These are phyloP conservation scores for Pestalotiopsis sp. DNA, from an alignment of 2,329 filamentous ascomycete species.

Conservation along the genomic window DNA sequence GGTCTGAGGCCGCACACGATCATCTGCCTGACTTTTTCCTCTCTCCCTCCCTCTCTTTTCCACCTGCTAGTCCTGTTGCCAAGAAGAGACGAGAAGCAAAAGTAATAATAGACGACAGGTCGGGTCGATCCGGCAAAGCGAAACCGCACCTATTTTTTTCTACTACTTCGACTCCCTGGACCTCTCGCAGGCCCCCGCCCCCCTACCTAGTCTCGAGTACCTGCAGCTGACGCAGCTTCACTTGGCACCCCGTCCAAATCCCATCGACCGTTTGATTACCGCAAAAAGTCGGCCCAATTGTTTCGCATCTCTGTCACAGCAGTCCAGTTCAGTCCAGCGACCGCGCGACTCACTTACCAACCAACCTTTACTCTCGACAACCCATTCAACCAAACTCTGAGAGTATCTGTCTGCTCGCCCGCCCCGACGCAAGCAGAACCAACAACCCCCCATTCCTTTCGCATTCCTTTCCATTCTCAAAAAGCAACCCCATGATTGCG, in stretches of 20 bases:
- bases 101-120: not conserved
- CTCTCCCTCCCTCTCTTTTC: not conserved
- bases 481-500: not conserved
- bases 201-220: not conserved
- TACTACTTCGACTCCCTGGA: not conserved
- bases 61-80: not conserved
- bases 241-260: slow-evolving; percentile 11
- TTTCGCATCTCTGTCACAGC: slow-evolving; percentile 8
- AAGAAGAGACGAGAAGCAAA: not conserved
- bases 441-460: not conserved
- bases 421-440: not conserved
- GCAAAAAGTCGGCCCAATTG: slow-evolving; percentile 2
- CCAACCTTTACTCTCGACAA: not conserved
- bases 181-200: not conserved
- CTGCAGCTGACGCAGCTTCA: slow-evolving; percentile 10
- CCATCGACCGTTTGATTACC: slow-evolving; percentile 14
- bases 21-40: not conserved
- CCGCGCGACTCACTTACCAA: not conserved
- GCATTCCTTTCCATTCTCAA: not conserved
- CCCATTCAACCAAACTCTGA: not conserved
- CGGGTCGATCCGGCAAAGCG: not conserved
- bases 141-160: not conserved
- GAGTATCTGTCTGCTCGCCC: not conserved
- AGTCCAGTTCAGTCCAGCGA: too few species aligned
- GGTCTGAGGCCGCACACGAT: too few species aligned